A percentile compares a stretch with the other conserved stretches of the same genome.
Evolutionary conservation across 768 basidiomycete species (phyloP).

Genomic region (Podaxis carcinomalis): DNA sequence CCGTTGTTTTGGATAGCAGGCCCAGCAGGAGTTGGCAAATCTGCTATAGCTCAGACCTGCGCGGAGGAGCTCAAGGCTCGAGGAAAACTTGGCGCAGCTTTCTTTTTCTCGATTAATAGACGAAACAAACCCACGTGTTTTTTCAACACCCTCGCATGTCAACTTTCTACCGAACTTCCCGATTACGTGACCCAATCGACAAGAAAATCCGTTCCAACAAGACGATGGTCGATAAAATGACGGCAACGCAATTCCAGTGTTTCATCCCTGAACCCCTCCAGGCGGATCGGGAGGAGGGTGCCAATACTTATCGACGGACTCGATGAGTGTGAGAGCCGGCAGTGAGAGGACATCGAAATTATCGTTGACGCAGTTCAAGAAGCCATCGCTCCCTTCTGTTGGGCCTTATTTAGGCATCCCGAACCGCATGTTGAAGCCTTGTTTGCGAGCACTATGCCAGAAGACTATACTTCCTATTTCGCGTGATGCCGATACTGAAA

Average conservation of each 20-base stretch:
- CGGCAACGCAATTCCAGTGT: neutral
- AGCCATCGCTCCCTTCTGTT: neutral
- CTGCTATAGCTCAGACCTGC: neutral
- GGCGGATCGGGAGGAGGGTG: neutral
- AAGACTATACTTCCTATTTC: neutral
- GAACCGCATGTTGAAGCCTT: neutral
- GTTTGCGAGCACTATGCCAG: neutral
- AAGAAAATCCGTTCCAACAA: neutral
- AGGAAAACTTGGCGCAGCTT: neutral
- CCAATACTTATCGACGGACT: neutral
- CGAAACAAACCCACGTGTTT: neutral
- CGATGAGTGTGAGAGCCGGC: neutral
- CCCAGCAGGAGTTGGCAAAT: neutral
- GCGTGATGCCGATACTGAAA: neutral
- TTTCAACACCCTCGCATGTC: neutral
- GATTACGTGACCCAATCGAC: neutral
- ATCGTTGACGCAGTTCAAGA: neutral
- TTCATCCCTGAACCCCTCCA: neutral
- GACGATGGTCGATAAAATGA: neutral
- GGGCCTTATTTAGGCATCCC: constrained; percentile 1
- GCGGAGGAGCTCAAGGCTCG: neutral
- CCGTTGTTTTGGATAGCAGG: neutral
- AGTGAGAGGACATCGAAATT: neutral
- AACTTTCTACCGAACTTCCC: neutral
- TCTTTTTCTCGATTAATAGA: constrained; percentile 1